Base-by-base conservation (phyloP, 768 basidiomycete genomes). In the Dendrothele bispora region DNA sequence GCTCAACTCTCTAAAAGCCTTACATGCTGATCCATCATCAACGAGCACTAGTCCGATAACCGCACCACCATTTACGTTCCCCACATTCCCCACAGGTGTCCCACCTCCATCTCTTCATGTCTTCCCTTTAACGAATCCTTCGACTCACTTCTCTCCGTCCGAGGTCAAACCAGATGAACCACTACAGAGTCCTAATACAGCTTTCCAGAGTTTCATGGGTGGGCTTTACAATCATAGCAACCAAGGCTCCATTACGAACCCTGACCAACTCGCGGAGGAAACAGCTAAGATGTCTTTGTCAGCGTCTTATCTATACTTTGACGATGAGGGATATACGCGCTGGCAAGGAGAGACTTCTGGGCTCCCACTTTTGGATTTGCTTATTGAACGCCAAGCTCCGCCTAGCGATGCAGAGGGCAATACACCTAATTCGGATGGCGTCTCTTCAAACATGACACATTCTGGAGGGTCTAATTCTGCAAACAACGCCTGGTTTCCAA, bases 281-380 rank as follows among this genome's bases (percentile, higher is more conserved):
- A 70, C 77, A 1, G 75, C 82, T 11, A 78, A 82, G 22, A 78
- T 83, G 67, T 82, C 84, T 0, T 63, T 90, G 35, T 79, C 84
- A 1, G 85, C 88, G 2, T 88, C 88, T 0, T 92, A 92, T 62
- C 77, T 92, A 27, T 92, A 92, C 61, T 83, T 88, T 50, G 90
- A 92, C 53, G 89, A 92, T 59, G 88, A 91, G 61, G 90, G 90
- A 3, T 88, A 84, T 60, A 88, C 90, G 0, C 72, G 90, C 48
- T 92, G 90, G 90, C 90, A 92, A 68, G 93, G 94, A 25, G 92
- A 95, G 58, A 91, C 91, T 1, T 95, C 92, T 3, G 93, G 94
- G 21, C 78, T 95, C 0, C 94, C 94, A 5, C 78, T 95, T 4
- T 78, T 95, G 22, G 90, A 95, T 62, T 68, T 91, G 7, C 72